phyloP scores from a whole-genome alignment of 345 rosid genomes.

The Aquilaria sinensis region DNA sequence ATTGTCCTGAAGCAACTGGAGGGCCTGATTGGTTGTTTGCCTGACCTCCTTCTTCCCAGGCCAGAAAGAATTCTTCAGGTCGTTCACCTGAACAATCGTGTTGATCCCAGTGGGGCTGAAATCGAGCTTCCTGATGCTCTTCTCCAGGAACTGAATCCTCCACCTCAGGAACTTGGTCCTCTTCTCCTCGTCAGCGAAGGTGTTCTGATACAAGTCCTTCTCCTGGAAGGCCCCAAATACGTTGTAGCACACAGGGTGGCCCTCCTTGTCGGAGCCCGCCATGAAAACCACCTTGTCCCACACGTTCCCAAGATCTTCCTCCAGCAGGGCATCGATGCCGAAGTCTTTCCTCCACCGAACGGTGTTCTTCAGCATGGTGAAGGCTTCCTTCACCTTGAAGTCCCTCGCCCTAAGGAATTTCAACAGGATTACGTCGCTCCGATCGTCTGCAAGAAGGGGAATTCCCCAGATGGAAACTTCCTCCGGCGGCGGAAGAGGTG shows the following conservation, averaged over 20 bases:
- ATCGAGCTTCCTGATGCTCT: slow-evolving; percentile 67
- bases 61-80: slow-evolving; percentile 73
- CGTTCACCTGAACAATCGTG: slow-evolving; percentile 68
- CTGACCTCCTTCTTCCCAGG: slow-evolving; percentile 59
- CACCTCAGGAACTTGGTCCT: slow-evolving; percentile 61
- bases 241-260: slow-evolving; percentile 87
- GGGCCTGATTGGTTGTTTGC: slow-evolving; percentile 59
- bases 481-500: slow-evolving; percentile 27
- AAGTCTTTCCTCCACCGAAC: slow-evolving; percentile 68
- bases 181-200: slow-evolving; percentile 66
- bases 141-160: slow-evolving; percentile 85
- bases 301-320: slow-evolving; percentile 62
- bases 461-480: slow-evolving; percentile 76
- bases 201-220: slow-evolving; percentile 48
- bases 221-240: slow-evolving; percentile 70
- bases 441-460: slow-evolving; percentile 59
- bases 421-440: slow-evolving; percentile 71
- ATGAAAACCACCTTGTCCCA: slow-evolving; percentile 70
- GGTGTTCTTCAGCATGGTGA: slow-evolving; percentile 69
- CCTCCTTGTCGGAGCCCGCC: slow-evolving; percentile 71
- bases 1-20: slow-evolving; percentile 60
- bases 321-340: slow-evolving; percentile 47
- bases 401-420: slow-evolving; percentile 86
- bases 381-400: slow-evolving; percentile 74
- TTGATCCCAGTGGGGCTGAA: slow-evolving; percentile 55